phyloP scores from a whole-genome alignment of 371 early-diverging fungal genomes.

The Quaeritorhiza haematococci region DNA sequence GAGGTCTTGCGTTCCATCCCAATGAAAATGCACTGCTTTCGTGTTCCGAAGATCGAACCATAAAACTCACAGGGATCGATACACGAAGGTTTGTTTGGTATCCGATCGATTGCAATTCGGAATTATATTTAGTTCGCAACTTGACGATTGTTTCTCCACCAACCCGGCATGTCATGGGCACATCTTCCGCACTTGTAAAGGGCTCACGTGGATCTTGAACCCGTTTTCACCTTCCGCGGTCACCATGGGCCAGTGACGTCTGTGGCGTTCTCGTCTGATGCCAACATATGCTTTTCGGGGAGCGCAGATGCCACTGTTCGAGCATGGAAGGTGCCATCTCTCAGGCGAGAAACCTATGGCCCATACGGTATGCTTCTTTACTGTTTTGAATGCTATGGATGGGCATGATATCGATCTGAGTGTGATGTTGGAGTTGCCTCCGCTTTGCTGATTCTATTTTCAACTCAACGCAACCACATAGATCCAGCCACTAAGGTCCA shows the following conservation, averaged over 20 bases:
- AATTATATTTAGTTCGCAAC: no score
- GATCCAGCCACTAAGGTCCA: constrained; percentile 53
- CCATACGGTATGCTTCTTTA: constrained; percentile 21
- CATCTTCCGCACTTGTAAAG: background rate
- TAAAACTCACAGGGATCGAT: constrained; percentile 58
- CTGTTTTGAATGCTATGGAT: background rate
- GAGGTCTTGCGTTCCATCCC: constrained; percentile 67
- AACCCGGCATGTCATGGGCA: no score
- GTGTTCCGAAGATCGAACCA: constrained; percentile 80
- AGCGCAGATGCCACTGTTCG: constrained; percentile 72
- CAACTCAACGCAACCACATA: no score
- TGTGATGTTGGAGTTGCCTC: background rate
- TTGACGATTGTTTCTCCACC: no score
- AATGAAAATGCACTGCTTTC: constrained; percentile 57
- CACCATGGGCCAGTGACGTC: constrained; percentile 68
- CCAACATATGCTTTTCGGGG: constrained; percentile 55
- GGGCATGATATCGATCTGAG: background rate
- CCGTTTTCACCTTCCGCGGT: constrained; percentile 73
- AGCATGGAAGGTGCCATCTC: constrained; percentile 66
- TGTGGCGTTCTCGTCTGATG: constrained; percentile 57
- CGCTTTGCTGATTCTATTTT: no score
- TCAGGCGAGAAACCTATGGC: constrained; percentile 41
- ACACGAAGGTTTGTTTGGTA: no score
- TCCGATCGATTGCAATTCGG: no score
- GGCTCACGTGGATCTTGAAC: constrained; percentile 59